phyloP scores from a whole-genome alignment of 2,329 filamentous ascomycete species.

The Taxawa tesnikishii region DNA sequence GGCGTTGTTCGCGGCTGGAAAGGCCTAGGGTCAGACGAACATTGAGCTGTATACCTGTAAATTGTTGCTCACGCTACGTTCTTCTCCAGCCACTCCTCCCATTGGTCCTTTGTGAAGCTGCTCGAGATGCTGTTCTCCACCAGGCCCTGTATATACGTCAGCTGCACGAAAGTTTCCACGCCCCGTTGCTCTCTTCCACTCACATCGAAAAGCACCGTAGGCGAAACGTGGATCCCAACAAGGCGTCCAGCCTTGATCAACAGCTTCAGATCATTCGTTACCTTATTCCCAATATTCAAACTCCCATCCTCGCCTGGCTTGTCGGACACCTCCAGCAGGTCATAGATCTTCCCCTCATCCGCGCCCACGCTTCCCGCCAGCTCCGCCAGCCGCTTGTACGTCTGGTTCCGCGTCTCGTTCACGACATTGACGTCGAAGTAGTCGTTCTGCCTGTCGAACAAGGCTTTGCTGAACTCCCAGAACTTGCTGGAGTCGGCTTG shows the following conservation, averaged over 20 bases:
- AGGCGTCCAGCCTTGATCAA: slow-evolving; percentile 64
- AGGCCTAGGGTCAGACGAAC: too few relatives aligned
- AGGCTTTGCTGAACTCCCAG: slow-evolving; percentile 61
- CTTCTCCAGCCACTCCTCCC: slow-evolving; percentile 69
- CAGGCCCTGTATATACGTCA: slow-evolving; percentile 37
- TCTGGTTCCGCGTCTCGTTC: slow-evolving; percentile 71
- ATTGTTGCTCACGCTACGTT: slow-evolving; percentile 47
- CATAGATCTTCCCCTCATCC: slow-evolving; percentile 57
- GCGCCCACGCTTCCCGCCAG: slow-evolving; percentile 60
- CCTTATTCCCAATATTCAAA: slow-evolving; percentile 67
- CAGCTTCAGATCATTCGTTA: slow-evolving; percentile 76
- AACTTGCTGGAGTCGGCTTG: slow-evolving; percentile 58
- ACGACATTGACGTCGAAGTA: slow-evolving; percentile 83
- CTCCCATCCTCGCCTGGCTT: slow-evolving; percentile 54
- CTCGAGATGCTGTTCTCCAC: slow-evolving; percentile 69
- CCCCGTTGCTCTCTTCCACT: slow-evolving; percentile 4
- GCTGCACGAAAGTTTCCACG: slow-evolving; percentile 1
- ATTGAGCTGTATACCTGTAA: too few relatives aligned
- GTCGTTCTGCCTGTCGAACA: slow-evolving; percentile 57
- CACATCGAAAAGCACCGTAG: slow-evolving; percentile 76
- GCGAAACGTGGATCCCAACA: slow-evolving; percentile 78
- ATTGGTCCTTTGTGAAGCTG: slow-evolving; percentile 67
- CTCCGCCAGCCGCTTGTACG: slow-evolving; percentile 66
- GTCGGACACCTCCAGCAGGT: slow-evolving; percentile 55
- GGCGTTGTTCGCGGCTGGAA: too few relatives aligned